A percentile compares a stretch with the other conserved stretches of the same genome.
Conservation (phyloP, 2,329 filamentous ascomycete species). For the Ophiocordyceps camponoti-rufipedis region DNA sequence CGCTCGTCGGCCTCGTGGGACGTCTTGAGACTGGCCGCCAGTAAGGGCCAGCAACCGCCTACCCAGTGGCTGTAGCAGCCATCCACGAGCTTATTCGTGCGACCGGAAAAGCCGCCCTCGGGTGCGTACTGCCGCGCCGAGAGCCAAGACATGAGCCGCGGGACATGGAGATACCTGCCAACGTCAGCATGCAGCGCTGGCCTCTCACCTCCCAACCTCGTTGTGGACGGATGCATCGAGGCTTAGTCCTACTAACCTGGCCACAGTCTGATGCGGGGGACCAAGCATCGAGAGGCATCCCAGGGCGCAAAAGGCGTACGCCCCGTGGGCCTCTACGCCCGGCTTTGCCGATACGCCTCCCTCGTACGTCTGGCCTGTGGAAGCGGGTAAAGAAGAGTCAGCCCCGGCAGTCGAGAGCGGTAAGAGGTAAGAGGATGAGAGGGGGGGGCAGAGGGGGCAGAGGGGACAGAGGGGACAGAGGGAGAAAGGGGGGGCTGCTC, state of each 20-base stretch:
- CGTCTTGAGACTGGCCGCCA: slow-evolving; percentile 55
- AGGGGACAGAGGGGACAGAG: slow-evolving; percentile 1
- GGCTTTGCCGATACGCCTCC: slow-evolving; percentile 80
- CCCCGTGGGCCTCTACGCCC: slow-evolving; percentile 82
- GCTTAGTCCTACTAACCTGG: slow-evolving; percentile 35
- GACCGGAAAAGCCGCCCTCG: slow-evolving; percentile 81
- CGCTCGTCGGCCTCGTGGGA: slow-evolving; percentile 11
- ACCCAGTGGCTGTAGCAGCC: slow-evolving; percentile 98
- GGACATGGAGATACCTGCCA: slow-evolving; percentile 55
- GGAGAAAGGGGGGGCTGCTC: background rate
- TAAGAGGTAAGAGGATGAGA: background rate
- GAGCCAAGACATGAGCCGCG: slow-evolving; percentile 68
- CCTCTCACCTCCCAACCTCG: slow-evolving; percentile 10
- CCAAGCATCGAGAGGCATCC: slow-evolving; percentile 78
- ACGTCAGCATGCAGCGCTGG: slow-evolving; percentile 13
- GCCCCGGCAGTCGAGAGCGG: background rate
- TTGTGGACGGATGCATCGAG: slow-evolving; percentile 10
- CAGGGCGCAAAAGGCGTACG: slow-evolving; percentile 88
- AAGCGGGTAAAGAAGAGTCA: background rate
- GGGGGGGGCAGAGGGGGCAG: no score
- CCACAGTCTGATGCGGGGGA: slow-evolving; percentile 55
- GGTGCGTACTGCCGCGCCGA: slow-evolving; percentile 77
- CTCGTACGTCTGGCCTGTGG: slow-evolving; percentile 73
- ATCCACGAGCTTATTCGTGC: slow-evolving; percentile 95
- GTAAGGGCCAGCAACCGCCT: slow-evolving; percentile 79